Evolutionary conservation across 1,284 basidiomycete genomes (phyloP).

Genomic region (Cutaneotrichosporon sp.): DNA sequence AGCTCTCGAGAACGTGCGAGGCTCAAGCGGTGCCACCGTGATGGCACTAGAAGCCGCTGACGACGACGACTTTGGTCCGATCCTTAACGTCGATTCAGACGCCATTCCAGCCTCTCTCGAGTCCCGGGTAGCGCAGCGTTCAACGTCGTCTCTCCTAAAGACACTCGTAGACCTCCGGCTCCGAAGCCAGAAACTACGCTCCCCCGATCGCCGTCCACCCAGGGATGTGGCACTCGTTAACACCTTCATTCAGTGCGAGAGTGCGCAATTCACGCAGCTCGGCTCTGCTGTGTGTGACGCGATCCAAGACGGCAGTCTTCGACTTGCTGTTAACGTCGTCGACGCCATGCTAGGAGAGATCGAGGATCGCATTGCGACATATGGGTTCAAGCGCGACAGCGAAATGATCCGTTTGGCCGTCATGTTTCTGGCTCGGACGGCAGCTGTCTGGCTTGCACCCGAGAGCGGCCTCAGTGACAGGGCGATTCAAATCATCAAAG

Average conservation of each 20-base stretch:
- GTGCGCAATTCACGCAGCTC: constrained; percentile 61
- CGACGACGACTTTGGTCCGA: constrained; percentile 67
- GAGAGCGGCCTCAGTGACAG: constrained; percentile 56
- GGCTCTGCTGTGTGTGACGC: constrained; percentile 62
- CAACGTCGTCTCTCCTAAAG: constrained; percentile 29
- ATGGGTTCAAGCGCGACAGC: constrained; percentile 63
- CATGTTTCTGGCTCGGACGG: constrained; percentile 66
- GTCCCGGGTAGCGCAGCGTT: constrained; percentile 35
- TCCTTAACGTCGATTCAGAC: constrained; percentile 55
- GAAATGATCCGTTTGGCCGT: constrained; percentile 61
- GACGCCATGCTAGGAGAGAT: constrained; percentile 61
- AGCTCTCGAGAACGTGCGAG: constrained; percentile 7
- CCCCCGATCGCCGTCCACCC: constrained; percentile 60
- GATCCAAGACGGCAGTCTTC: constrained; percentile 60
- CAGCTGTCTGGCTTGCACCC: constrained; percentile 63
- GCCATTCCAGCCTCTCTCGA: constrained; percentile 40
- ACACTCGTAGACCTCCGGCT: constrained; percentile 47
- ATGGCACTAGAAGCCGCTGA: constrained; percentile 38
- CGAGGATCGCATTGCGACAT: constrained; percentile 59
- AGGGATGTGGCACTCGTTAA: constrained; percentile 67
- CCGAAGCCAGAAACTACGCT: constrained; percentile 58
- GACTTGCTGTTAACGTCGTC: constrained; percentile 59
- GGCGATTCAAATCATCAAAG: constrained; percentile 59
- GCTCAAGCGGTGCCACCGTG: background rate
- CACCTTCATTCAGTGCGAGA: constrained; percentile 59